Evolutionary conservation across 2,329 filamentous ascomycete genomes (phyloP).

Genomic region (Neonectria faginata): DNA sequence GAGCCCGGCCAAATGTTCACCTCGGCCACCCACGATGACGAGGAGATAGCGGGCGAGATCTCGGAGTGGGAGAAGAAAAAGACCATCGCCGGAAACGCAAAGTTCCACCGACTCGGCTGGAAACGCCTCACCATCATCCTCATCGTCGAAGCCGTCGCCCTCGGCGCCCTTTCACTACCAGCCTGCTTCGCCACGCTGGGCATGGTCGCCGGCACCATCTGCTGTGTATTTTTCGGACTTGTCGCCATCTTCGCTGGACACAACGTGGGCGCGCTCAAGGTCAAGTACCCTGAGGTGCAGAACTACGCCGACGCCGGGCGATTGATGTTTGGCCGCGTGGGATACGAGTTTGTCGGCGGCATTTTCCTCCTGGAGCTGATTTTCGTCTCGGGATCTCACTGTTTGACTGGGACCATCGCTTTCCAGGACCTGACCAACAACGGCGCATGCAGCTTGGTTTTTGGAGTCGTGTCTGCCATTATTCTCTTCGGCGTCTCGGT

Average conservation of each 20-base stretch:
- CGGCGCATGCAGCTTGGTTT: slow-evolving; percentile 20
- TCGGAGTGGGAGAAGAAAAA: slow-evolving; percentile 32
- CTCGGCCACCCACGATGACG: slow-evolving; percentile 8
- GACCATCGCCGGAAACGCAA: slow-evolving; percentile 26
- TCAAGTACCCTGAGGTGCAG: slow-evolving; percentile 27
- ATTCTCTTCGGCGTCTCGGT: slow-evolving; percentile 27
- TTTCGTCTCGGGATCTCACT: slow-evolving; percentile 27
- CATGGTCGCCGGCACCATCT: slow-evolving; percentile 12
- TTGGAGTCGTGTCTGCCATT: slow-evolving; percentile 26
- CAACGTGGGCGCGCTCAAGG: slow-evolving; percentile 27
- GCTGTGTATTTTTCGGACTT: slow-evolving; percentile 24
- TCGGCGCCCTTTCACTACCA: slow-evolving; percentile 24
- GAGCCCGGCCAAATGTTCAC: slow-evolving; percentile 20
- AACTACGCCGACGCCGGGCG: slow-evolving; percentile 25
- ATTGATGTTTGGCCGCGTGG: slow-evolving; percentile 25
- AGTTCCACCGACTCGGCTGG: slow-evolving; percentile 30
- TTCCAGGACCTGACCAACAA: slow-evolving; percentile 29
- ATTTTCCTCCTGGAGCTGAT: slow-evolving; percentile 25
- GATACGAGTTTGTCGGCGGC: slow-evolving; percentile 22
- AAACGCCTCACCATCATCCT: slow-evolving; percentile 29
- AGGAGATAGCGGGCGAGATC: slow-evolving; percentile 25
- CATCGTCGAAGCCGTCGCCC: slow-evolving; percentile 29
- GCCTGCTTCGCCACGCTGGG: slow-evolving; percentile 25
- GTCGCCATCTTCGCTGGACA: slow-evolving; percentile 26
- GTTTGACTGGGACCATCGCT: slow-evolving; percentile 26